Base-by-base conservation (phyloP, 305 asterid genomes). In the Fraxinus latifolia region DNA sequence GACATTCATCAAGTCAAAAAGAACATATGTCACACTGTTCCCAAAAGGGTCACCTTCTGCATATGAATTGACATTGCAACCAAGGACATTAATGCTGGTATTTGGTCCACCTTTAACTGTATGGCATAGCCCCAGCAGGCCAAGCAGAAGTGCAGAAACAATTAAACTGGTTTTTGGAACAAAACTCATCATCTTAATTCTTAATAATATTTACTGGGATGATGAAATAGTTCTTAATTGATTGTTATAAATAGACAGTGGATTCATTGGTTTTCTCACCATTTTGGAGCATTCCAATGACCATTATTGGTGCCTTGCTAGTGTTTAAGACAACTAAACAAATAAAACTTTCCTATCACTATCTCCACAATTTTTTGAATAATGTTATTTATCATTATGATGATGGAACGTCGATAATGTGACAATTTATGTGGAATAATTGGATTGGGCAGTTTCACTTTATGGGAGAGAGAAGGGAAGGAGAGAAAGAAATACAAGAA, bases 1-100 rank as follows among this genome's bases (percentile, higher is more conserved):
- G 0, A 86, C 89, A 17, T 81, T 83, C 87, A 75, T 79, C 14
- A 86, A 58, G 6, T 76, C 87, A 23, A 53, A 29, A 44, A 79
- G 77, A 79, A 79, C 82, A 9, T 42, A 79, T 0, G 82, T 36
- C 8, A 79, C 70, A 2, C 82, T 70, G 9, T 39, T 36, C 11
- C 21, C 53, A 7, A 79, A 79, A 42, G 82, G 82, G 50, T 70
- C 70, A 11, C 71, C 82, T 15, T 15, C 17, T 7, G 78, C 31
- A 31, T 79, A 29, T 3, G 47, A 25, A 5, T n/a, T 7, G 6
- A 0, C 77, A 29, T 79, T 79, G 77, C 77, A 79, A 14, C 2
- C 23, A 4, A 60, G 33, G 75, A 5, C 42, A 9, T 2, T 11
- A 14, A 36, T n/a, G 3, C 19, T 62, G 12, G 81, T 62, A 21